Percentiles rank a stretch among this genome's conserved stretches.
Evolutionary conservation across 805 yeast species (phyloP).

Genomic region (Yarrowia keelungensis): DNA sequence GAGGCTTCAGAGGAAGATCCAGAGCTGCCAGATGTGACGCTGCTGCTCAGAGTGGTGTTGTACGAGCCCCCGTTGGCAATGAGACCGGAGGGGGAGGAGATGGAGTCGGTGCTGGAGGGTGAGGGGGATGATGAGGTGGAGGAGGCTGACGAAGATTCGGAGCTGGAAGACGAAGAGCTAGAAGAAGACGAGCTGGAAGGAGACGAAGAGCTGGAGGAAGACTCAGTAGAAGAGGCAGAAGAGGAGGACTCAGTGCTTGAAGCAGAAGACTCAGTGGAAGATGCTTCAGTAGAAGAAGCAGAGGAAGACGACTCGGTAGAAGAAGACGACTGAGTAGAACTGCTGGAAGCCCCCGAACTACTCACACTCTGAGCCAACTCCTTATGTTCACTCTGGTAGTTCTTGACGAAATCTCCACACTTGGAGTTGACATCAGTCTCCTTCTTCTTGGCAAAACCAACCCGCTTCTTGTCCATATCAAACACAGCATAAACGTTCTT

Average conservation of each 20-base stretch:
- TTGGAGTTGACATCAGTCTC: constrained; percentile 19
- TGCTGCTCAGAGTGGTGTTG: constrained; percentile 30
- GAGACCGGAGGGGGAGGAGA: background rate
- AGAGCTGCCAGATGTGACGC: background rate
- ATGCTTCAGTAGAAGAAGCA: background rate
- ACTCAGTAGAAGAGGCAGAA: background rate
- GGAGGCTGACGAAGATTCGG: background rate
- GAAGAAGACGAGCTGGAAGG: background rate
- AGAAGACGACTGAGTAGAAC: background rate
- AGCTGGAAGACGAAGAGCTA: background rate
- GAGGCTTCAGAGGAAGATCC: background rate
- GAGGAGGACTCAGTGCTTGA: background rate
- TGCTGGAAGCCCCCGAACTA: background rate
- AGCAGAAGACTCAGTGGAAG: background rate
- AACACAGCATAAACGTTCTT: constrained; percentile 63
- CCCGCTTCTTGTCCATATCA: constrained; percentile 57
- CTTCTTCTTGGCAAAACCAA: constrained; percentile 62
- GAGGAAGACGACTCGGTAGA: background rate
- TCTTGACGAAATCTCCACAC: constrained; percentile 10
- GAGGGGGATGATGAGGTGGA: background rate
- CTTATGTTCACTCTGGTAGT: constrained; percentile 17
- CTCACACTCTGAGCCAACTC: background rate
- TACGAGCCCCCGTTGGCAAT: constrained; percentile 10
- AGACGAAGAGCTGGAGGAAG: background rate
- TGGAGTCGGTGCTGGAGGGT: background rate